A percentile compares a stretch with the other conserved stretches of the same genome.
Conservation (phyloP, 495 filamentous ascomycete genomes). For the Aspergillus haitiensis region DNA sequence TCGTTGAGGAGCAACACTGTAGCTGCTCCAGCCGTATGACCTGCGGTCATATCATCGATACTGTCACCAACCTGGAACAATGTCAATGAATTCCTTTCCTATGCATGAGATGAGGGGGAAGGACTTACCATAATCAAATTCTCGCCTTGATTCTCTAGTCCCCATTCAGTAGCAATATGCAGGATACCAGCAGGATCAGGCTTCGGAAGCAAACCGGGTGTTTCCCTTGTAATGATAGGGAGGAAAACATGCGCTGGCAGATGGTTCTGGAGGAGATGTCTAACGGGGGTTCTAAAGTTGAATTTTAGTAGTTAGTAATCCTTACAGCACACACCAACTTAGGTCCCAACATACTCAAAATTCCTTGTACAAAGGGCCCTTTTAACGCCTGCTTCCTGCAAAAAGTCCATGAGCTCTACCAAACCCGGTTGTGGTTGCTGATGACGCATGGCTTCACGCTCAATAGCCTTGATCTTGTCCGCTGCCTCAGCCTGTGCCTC, state of each 20-base stretch:
- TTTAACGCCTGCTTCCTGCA: conserved; percentile 61
- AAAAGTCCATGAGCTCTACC: conserved; percentile 70
- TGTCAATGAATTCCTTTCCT: background rate
- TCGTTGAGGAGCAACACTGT: conserved; percentile 87
- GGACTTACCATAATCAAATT: conserved; percentile 57
- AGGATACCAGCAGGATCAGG: conserved; percentile 85
- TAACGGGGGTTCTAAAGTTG: conserved; percentile 56
- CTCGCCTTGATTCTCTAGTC: conserved; percentile 51
- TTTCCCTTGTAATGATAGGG: conserved; percentile 86
- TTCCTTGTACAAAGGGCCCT: conserved; percentile 94
- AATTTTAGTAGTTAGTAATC: background rate
- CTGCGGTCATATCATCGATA: conserved; percentile 92
- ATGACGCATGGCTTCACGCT: conserved; percentile 71
- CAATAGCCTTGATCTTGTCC: conserved; percentile 72
- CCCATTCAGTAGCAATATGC: conserved; percentile 79
- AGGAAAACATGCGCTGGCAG: conserved; percentile 64
- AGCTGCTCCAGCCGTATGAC: conserved; percentile 77
- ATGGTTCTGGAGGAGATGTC: conserved; percentile 72
- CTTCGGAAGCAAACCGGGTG: conserved; percentile 68
- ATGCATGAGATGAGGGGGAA: background rate
- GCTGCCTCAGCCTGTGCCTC: conserved; percentile 63
- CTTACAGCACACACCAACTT: too few species aligned
- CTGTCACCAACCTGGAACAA: conserved; percentile 72
- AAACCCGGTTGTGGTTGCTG: conserved; percentile 84
- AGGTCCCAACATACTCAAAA: conserved; percentile 62